Percentiles rank a stretch among this genome's conserved stretches.
phyloP scores from a whole-genome alignment of 2,329 filamentous ascomycete genomes.

The Chaetothyriales sp. region DNA sequence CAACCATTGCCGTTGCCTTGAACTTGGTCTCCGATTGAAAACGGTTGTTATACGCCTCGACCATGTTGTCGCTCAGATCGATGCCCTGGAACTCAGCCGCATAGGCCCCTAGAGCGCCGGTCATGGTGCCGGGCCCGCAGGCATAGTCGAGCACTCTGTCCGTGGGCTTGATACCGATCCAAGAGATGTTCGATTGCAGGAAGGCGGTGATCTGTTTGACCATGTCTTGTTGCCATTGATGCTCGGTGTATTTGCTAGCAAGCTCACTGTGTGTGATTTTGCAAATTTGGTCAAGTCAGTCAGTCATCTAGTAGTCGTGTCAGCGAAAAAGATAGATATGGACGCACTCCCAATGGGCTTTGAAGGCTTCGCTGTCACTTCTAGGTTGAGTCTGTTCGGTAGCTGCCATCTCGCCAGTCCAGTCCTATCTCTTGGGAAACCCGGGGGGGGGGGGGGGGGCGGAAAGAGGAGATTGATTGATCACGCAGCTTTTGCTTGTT shows the following conservation, averaged over 20 bases:
- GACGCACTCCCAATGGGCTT: conserved; percentile 15
- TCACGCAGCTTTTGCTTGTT: background rate
- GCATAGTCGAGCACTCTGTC: conserved; percentile 53
- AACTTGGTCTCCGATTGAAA: conserved; percentile 29
- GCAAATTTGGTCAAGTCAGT: conserved; percentile 2
- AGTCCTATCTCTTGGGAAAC: too few species aligned
- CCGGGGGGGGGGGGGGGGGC: too few species aligned
- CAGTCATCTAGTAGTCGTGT: background rate
- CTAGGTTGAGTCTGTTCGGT: background rate
- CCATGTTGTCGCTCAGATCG: conserved; percentile 58
- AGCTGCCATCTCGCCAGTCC: background rate
- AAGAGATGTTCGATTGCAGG: conserved; percentile 11
- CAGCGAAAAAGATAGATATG: background rate
- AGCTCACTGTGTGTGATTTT: conserved; percentile 1
- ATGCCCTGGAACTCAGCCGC: conserved; percentile 50
- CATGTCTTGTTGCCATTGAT: conserved; percentile 14
- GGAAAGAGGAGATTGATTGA: background rate
- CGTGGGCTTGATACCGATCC: conserved; percentile 14
- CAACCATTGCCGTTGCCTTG: conserved; percentile 21
- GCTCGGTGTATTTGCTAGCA: conserved; percentile 11
- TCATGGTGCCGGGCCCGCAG: conserved; percentile 49
- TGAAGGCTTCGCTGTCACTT: conserved; percentile 1
- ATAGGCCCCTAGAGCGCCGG: conserved; percentile 42
- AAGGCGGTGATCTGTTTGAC: conserved; percentile 13
- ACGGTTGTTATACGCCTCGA: conserved; percentile 48